phyloP scores from a whole-genome alignment of 1,284 basidiomycete species.

The Cutaneotrichosporon mucoides region DNA sequence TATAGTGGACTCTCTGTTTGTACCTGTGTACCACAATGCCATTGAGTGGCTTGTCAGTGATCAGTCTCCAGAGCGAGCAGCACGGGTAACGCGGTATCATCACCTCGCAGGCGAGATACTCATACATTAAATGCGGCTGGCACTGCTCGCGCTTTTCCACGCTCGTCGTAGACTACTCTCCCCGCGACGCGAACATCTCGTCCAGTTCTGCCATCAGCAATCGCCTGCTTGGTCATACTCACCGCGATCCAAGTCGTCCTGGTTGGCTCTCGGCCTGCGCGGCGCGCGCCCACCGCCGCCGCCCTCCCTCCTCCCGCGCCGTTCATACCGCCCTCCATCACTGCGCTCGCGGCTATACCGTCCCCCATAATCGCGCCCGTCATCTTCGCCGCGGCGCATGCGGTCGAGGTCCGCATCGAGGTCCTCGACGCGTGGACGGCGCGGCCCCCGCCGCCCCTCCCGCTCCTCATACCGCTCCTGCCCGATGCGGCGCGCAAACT shows the following conservation, averaged over 20 bases:
- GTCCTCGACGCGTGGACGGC: conserved; percentile 29
- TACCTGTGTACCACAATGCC: too few species aligned
- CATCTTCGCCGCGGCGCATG: conserved; percentile 15
- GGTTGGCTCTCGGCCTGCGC: conserved; percentile 15
- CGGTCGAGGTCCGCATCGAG: conserved; percentile 41
- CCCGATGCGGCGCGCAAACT: conserved; percentile 35
- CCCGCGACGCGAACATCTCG: conserved; percentile 17
- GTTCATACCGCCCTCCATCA: not conserved
- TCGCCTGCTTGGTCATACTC: conserved; percentile 8
- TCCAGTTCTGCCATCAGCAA: conserved; percentile 21
- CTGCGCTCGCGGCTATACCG: not conserved
- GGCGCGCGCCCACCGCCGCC: conserved; percentile 8
- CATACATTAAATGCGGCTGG: not conserved
- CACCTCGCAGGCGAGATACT: not conserved
- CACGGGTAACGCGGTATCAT: too few species aligned
- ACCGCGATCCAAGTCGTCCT: conserved; percentile 43
- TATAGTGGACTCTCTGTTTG: not conserved
- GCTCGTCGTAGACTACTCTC: not conserved
- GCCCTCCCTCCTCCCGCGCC: conserved; percentile 2
- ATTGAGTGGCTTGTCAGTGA: too few species aligned
- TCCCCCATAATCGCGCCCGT: conserved; percentile 1
- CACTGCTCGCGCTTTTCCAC: too few species aligned
- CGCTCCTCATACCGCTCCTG: conserved; percentile 26
- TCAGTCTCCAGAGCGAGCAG: too few species aligned
- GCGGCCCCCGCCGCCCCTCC: conserved; percentile 6